Conservation (phyloP, 345 rosid genomes). For the Corchorus capsularis region DNA sequence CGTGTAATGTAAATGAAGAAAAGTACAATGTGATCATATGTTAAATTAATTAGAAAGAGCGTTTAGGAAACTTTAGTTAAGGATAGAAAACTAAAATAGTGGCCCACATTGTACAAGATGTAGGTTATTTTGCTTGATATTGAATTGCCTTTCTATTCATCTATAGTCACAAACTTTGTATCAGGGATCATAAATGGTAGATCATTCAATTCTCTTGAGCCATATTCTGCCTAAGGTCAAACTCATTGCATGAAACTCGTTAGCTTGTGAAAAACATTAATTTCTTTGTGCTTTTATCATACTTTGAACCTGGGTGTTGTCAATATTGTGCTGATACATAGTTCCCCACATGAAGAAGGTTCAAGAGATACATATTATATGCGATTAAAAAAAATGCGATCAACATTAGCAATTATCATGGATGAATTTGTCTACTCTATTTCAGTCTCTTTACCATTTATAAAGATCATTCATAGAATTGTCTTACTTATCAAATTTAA, state of each 20-base stretch:
- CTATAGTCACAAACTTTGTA: background rate
- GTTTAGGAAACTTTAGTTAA: background rate
- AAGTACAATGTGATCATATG: background rate
- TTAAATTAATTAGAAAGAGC: background rate
- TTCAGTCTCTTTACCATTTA: conserved; percentile 2
- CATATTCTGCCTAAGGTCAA: background rate
- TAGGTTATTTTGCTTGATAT: background rate
- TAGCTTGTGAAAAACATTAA: background rate
- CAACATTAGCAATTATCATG: background rate
- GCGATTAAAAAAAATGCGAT: background rate
- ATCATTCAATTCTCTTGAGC: background rate
- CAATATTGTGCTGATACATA: conserved; percentile 1
- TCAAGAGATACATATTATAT: background rate
- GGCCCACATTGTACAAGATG: background rate
- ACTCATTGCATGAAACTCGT: background rate
- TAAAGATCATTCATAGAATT: too few relatives aligned
- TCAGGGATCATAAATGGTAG: background rate
- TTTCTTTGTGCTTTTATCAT: background rate
- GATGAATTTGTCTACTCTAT: background rate
- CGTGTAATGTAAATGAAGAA: background rate
- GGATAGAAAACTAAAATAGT: background rate
- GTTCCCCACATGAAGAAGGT: background rate
- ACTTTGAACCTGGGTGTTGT: background rate
- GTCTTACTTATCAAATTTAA: too few relatives aligned
- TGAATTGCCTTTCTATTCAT: background rate